Evolutionary conservation across 1,139 yeast species (phyloP), one percentile per base, ranked within the genome.

Genomic region (Trichomonascaceae sp.): DNA sequence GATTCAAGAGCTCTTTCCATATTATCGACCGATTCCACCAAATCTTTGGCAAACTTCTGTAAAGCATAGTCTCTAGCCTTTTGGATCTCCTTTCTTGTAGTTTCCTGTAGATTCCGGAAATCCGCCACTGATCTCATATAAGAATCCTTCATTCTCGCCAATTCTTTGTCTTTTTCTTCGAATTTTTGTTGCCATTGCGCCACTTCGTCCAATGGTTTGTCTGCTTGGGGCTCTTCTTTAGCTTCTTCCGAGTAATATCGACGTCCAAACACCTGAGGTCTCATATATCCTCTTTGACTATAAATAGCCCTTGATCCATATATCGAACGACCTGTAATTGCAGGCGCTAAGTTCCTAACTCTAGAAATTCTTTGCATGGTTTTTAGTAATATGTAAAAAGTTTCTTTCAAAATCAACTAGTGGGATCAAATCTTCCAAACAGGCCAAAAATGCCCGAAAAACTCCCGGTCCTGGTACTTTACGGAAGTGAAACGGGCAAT

Each of bases 401-500:
- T 27, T 27, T 27, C 32, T 8, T 7, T 27, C 24, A 22, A 22
- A 22, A 22, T 22, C 24, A 22, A 22, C 24, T 22, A n/a, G n/a
- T 22, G 5, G 32, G 32, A 27, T 27, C 32, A 27, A 27, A 27
- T 27, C 32, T 22, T 4, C n/a, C n/a, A n/a, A 22, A 22, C 24
- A 6, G 3, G 24, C 24, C 32, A 27, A 27, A 2, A 7, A 36
- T 36, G 41, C 17, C 41, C 41, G 32, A 7, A 2, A 36, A 36
- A 36, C 41, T 36, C 41, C 41, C 24, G 4, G 54, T 87, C 13
- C 81, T 84, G 30, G 79, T 93, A 15, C 73, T 93, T 1, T 91
- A 87, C 67, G 98, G 97, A 0, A 85, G 96, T 1, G 98, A 91
- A 66, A 88, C 97, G 0, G 99, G 98, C 0, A 90, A 88, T 62